phyloP scores from a whole-genome alignment of 1,284 basidiomycete species.

The Malassezia globosa region DNA sequence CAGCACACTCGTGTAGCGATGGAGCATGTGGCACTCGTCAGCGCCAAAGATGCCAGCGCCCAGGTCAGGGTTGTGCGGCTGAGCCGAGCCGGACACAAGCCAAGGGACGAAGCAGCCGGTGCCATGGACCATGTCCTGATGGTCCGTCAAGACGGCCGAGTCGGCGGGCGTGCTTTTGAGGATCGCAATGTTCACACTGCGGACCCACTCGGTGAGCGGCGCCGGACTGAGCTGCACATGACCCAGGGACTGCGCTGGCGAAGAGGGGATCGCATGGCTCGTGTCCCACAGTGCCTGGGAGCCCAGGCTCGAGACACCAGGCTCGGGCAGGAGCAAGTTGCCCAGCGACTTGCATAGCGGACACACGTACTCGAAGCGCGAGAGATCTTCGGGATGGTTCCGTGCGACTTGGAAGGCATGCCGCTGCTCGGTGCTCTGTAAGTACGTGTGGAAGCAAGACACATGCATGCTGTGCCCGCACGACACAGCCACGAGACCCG shows the following conservation, averaged over 20 bases:
- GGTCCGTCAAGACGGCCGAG: slow-evolving; percentile 17
- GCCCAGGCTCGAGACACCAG: slow-evolving; percentile 31
- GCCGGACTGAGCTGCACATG: slow-evolving; percentile 18
- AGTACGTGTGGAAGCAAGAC: slow-evolving; percentile 85
- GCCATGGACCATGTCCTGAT: slow-evolving; percentile 33
- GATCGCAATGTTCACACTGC: slow-evolving; percentile 46
- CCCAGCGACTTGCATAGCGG: slow-evolving; percentile 96
- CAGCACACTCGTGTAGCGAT: slow-evolving; percentile 35
- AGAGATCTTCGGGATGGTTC: slow-evolving; percentile 86
- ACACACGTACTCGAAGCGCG: slow-evolving; percentile 87
- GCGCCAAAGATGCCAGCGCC: neutral
- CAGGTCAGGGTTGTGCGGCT: slow-evolving; percentile 9
- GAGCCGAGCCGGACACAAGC: slow-evolving; percentile 23
- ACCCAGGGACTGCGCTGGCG: too few relatives aligned
- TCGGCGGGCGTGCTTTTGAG: slow-evolving; percentile 29
- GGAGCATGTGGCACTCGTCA: slow-evolving; percentile 36
- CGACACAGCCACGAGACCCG: slow-evolving; percentile 71
- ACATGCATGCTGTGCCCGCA: slow-evolving; percentile 98
- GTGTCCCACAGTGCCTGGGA: slow-evolving; percentile 4
- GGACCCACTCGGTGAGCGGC: slow-evolving; percentile 41
- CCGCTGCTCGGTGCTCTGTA: slow-evolving; percentile 69
- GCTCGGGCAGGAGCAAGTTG: slow-evolving; percentile 80
- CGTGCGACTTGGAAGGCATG: slow-evolving; percentile 81
- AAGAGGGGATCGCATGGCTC: neutral
- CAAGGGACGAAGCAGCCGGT: slow-evolving; percentile 42